phyloP scores from a whole-genome alignment of 106 monocot species.

The Allium cepa region DNA sequence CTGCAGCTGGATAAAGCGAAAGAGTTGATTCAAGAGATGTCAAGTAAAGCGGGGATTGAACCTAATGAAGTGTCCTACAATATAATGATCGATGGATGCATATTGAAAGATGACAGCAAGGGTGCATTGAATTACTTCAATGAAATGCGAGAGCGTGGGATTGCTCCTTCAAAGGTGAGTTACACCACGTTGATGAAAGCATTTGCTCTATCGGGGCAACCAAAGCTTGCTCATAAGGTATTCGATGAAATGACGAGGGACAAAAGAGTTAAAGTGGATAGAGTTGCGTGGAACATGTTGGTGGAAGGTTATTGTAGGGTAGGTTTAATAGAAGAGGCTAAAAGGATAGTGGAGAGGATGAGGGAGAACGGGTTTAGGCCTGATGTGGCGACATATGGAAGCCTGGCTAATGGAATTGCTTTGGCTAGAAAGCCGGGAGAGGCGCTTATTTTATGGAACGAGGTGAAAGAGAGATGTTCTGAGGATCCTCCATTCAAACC shows the following conservation, averaged over 20 bases:
- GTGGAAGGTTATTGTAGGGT: constrained; percentile 76
- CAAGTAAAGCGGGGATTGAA: constrained; percentile 26
- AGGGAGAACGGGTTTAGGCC: constrained; percentile 68
- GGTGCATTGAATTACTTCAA: constrained; percentile 80
- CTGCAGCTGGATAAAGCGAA: constrained; percentile 75
- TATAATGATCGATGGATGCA: constrained; percentile 83
- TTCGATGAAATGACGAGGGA: constrained; percentile 90
- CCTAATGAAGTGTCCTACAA: constrained; percentile 79
- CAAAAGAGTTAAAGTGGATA: constrained; percentile 59
- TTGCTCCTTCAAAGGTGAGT: constrained; percentile 72
- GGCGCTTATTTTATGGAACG: constrained; percentile 84
- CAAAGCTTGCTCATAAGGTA: constrained; percentile 70
- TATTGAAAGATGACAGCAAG: constrained; percentile 63
- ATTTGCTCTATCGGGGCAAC: constrained; percentile 72
- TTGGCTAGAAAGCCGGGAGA: constrained; percentile 77
- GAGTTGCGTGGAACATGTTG: constrained; percentile 85
- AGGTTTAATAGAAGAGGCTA: constrained; percentile 64
- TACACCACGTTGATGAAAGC: constrained; percentile 99
- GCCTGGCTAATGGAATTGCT: constrained; percentile 80
- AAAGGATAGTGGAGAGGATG: constrained; percentile 61
- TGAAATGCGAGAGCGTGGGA: constrained; percentile 79
- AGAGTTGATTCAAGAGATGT: constrained; percentile 50
- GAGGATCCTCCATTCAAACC: constrained; percentile 43
- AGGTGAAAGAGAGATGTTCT: constrained; percentile 66
- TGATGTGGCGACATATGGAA: constrained; percentile 76